Evolutionary conservation across 805 yeast genomes (phyloP).

Genomic region (Wickerhamomyces chaumierensis): DNA sequence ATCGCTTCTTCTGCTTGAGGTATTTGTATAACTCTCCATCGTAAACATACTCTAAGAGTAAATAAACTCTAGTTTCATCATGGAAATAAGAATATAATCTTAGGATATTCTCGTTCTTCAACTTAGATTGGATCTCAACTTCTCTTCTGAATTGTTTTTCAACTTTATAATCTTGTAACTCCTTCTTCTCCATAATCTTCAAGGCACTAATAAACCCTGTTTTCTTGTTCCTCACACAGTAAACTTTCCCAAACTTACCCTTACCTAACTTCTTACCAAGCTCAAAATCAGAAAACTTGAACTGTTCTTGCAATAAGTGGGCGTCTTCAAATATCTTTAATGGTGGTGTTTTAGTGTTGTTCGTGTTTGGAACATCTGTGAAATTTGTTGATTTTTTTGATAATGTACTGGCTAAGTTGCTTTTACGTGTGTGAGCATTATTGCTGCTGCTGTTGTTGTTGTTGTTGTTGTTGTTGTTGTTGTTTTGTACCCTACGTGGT

Average conservation of each 20-base stretch:
- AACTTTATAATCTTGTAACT: slow-evolving; percentile 60
- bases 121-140: slow-evolving; percentile 76
- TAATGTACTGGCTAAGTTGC: too few species aligned
- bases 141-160: slow-evolving; percentile 85
- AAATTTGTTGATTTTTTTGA: too few species aligned
- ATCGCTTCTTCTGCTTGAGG: slow-evolving; percentile 53
- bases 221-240: slow-evolving; percentile 67
- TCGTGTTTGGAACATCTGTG: too few species aligned
- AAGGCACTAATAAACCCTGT: slow-evolving; percentile 81
- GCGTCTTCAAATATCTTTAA: slow-evolving; percentile 16
- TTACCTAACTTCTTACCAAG: slow-evolving; percentile 82
- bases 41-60: slow-evolving; percentile 75
- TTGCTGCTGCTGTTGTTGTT: too few species aligned
- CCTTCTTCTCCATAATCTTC: slow-evolving; percentile 82
- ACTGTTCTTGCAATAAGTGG: slow-evolving; percentile 19
- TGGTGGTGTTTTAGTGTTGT: slow-evolving; percentile 10
- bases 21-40: slow-evolving; percentile 79
- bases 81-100: slow-evolving; percentile 77
- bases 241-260: slow-evolving; percentile 90
- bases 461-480: too few species aligned
- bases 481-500: slow-evolving; percentile 8
- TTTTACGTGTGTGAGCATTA: too few species aligned
- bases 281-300: slow-evolving; percentile 58
- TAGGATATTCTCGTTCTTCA: slow-evolving; percentile 73
- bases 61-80: slow-evolving; percentile 69